phyloP scores from a whole-genome alignment of 202 grass and related monocot genomes.

The Panicum virgatum region DNA sequence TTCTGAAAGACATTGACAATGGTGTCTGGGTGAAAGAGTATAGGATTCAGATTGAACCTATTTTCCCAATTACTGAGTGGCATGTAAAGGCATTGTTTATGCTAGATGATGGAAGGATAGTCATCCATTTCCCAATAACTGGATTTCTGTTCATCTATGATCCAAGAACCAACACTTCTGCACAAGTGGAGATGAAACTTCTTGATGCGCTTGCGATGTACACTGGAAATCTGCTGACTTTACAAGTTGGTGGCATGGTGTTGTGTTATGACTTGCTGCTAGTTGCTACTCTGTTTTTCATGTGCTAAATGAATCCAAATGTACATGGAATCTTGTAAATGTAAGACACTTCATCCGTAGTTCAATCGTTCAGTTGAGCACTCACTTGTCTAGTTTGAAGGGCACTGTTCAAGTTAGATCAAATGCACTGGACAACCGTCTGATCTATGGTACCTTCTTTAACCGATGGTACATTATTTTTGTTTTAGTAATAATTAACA shows the following conservation, averaged over 20 bases:
- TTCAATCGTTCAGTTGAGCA: background rate
- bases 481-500: background rate
- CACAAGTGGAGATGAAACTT: background rate
- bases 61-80: background rate
- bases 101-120: background rate
- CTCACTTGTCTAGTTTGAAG: background rate
- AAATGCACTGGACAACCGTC: background rate
- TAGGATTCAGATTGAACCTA: background rate
- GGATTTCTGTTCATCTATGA: background rate
- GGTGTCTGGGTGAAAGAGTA: conserved; percentile 8
- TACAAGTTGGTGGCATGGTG: background rate
- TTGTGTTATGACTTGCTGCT: background rate
- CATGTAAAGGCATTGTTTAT: background rate
- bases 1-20: background rate
- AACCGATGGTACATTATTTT: background rate
- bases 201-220: background rate
- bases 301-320: too few relatives aligned
- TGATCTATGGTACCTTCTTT: background rate
- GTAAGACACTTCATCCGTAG: background rate
- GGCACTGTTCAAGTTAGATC: background rate
- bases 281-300: background rate
- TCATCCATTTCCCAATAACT: background rate
- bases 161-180: background rate
- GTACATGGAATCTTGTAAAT: background rate
- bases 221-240: background rate